These are phyloP conservation scores for Rubus parviflorus DNA, from an alignment of 306 rosid genomes.

Conservation along the genomic window DNA sequence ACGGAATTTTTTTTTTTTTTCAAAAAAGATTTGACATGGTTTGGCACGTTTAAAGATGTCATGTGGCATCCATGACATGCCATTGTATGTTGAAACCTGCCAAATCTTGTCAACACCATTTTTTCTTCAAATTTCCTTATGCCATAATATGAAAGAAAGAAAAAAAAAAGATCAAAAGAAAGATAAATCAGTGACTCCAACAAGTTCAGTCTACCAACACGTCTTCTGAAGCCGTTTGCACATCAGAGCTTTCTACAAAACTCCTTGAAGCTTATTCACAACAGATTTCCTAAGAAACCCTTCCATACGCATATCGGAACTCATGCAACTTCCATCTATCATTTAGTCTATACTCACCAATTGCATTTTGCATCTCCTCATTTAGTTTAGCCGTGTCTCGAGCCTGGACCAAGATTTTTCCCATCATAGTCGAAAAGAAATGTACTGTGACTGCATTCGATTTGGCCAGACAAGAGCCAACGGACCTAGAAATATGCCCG, in stretches of 20 bases:
- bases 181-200: slow-evolving; percentile 2
- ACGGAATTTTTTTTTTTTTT: too few relatives aligned
- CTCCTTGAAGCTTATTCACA: background rate
- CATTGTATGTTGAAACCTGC: too few relatives aligned
- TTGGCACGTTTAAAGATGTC: too few relatives aligned
- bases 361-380: slow-evolving; percentile 1
- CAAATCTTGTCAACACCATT: too few relatives aligned
- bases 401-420: slow-evolving; percentile 11
- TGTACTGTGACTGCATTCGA: too few relatives aligned
- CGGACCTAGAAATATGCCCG: background rate
- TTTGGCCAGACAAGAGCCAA: background rate
- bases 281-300: slow-evolving; percentile 4
- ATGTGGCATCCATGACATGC: too few relatives aligned
- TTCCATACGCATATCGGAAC: background rate
- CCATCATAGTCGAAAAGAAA: background rate
- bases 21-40: too few relatives aligned
- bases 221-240: slow-evolving; percentile 1
- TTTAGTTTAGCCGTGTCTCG: background rate
- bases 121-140: too few relatives aligned
- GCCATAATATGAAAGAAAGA: too few relatives aligned
- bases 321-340: background rate
- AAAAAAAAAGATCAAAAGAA: background rate
- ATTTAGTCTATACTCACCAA: background rate
- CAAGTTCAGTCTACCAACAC: background rate
- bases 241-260: slow-evolving; percentile 5